Evolutionary conservation across 306 rosid genomes (phyloP), one percentile per base, ranked within the genome.

Genomic region (Lathyrus tuberosus): DNA sequence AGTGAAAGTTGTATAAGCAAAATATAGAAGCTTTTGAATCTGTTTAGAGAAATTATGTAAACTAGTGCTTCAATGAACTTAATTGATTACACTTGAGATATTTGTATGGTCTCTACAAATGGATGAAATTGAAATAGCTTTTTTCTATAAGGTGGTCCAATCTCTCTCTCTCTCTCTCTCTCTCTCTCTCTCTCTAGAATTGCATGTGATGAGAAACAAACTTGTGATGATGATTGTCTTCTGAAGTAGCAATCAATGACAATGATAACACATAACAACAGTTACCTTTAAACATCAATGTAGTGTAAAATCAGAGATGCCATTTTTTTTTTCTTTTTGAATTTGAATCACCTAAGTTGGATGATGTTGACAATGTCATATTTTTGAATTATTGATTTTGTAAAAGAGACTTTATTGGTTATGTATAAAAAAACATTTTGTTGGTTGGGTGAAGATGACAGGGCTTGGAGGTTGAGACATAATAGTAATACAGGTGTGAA

Each of bases 41-140:
- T 69, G 20, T 78, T 84, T 78, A 31, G 69, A 57, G 64, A 83
- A 84, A 71, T 80, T 52, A 79, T 79, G 81, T 76, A 79, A 82
- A 82, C 72, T 31, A 74, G 53, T 62, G 51, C 61, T 75, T 30
- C 47, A 62, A 51, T 69, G 71, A 71, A 52, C 69, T 57, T 52
- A 37, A 17, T 47, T 52, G 51, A 17, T 47, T 67, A 73, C 58
- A 43, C 62, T 62, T 16, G 52, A 65, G 52, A 68, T 57, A 18
- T 37, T 17, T 48, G 14, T 52, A 40, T 49, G 67, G 26, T 69
- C 51, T 69, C 51, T 73, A 49, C 41, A 70, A 64, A 66, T 78
- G 78, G 15, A 57, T 72, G 71, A 70, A 74, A 65, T 38, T 71
- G 74, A 66, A 80, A 66, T 61, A 37, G 61, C 73, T 80, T 71